phyloP scores from a whole-genome alignment of 1,139 yeast genomes.

The Pichia sp. region DNA sequence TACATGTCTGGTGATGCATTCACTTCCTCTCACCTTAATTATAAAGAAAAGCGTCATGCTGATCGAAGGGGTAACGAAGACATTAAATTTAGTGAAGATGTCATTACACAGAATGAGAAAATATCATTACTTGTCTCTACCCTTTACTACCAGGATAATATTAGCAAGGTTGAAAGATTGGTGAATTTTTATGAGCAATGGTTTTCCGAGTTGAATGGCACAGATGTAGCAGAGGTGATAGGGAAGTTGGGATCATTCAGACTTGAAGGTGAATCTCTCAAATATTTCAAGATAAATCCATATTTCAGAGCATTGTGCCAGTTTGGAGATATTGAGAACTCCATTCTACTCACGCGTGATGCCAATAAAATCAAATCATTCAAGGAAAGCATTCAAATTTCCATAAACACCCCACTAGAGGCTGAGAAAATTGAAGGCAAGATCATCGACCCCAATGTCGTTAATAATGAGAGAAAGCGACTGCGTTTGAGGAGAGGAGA shows the following conservation, averaged over 20 bases:
- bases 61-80: conserved; percentile 10
- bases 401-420: conserved; percentile 19
- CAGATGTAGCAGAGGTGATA: conserved; percentile 15
- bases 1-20: conserved; percentile 44
- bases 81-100: conserved; percentile 12
- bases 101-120: conserved; percentile 18
- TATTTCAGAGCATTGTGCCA: conserved; percentile 25
- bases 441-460: conserved; percentile 12
- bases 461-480: neutral
- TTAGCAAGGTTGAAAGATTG: conserved; percentile 14
- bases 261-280: conserved; percentile 7
- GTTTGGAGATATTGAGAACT: conserved; percentile 26
- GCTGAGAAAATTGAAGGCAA: conserved; percentile 16
- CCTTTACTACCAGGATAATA: conserved; percentile 20
- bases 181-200: conserved; percentile 12
- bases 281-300: conserved; percentile 19
- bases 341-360: conserved; percentile 8
- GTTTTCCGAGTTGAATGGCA: conserved; percentile 14
- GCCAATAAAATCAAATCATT: conserved; percentile 10
- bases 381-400: conserved; percentile 12
- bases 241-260: conserved; percentile 3
- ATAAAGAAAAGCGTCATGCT: conserved; percentile 7
- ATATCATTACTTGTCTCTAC: conserved; percentile 19
- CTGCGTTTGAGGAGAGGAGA: neutral
- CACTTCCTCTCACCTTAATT: conserved; percentile 1